phyloP scores from a whole-genome alignment of 306 rosid species.

The Fagus sylvatica region DNA sequence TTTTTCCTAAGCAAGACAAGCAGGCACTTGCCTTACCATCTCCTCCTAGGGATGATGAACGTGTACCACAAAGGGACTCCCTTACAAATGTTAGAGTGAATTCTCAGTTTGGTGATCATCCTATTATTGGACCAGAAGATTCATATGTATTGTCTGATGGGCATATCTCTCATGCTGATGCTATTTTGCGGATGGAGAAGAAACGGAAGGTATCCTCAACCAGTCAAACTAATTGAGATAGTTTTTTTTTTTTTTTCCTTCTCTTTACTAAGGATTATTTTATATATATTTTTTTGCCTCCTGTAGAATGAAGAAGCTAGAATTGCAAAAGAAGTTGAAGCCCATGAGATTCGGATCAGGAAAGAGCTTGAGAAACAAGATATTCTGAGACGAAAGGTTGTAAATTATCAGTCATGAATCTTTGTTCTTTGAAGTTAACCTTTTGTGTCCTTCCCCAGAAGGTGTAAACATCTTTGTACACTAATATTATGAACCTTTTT shows the following conservation, averaged over 20 bases:
- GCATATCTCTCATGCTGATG: conserved; percentile 48
- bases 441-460: conserved; percentile 2
- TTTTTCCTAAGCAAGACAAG: conserved; percentile 63
- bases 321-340: conserved; percentile 76
- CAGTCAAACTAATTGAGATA: conserved; percentile 13
- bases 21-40: conserved; percentile 56
- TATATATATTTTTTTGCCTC: conserved; percentile 19
- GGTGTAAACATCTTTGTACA: neutral
- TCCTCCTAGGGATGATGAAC: conserved; percentile 57
- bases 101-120: conserved; percentile 59
- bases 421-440: conserved; percentile 2
- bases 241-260: neutral
- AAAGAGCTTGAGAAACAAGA: conserved; percentile 97
- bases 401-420: neutral
- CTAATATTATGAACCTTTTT: conserved; percentile 26
- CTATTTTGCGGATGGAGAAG: conserved; percentile 60
- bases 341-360: conserved; percentile 73
- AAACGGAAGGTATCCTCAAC: conserved; percentile 74
- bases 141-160: conserved; percentile 53
- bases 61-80: conserved; percentile 54
- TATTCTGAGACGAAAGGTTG: conserved; percentile 83
- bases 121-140: conserved; percentile 58
- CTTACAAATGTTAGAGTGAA: conserved; percentile 44
- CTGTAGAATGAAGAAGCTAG: conserved; percentile 76
- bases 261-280: conserved; percentile 24